Evolutionary conservation across 164 flowering plant species (phyloP).

Genomic region (Kalanchoe fedtschenkoi): DNA sequence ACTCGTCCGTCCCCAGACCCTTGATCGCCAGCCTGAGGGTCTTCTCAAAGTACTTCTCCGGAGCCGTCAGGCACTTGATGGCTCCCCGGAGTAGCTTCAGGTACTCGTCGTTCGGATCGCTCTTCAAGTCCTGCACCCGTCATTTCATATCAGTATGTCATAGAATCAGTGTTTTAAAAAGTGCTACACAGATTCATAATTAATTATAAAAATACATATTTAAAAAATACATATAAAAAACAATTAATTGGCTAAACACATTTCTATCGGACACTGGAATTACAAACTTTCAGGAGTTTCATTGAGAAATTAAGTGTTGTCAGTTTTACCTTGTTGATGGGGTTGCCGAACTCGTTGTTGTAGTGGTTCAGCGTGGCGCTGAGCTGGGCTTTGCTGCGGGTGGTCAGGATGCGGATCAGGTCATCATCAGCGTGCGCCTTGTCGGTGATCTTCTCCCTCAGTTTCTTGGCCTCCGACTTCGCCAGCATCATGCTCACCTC

Average conservation of each 20-base stretch:
- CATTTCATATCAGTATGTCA: no score
- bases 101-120: conserved; percentile 40
- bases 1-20: conserved; percentile 52
- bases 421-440: conserved; percentile 54
- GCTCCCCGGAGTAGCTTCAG: conserved; percentile 29
- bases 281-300: no score
- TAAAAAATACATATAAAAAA: not conserved
- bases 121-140: conserved; percentile 39
- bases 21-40: conserved; percentile 39
- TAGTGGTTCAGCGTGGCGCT: conserved; percentile 66
- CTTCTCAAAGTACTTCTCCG: conserved; percentile 55
- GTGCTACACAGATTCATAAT: no score
- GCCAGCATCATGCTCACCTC: conserved; percentile 58
- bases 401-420: conserved; percentile 53
- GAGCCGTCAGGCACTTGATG: conserved; percentile 37
- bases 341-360: conserved; percentile 42
- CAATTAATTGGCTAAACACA: no score
- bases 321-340: conserved; percentile 63
- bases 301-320: not conserved
- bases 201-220: no score
- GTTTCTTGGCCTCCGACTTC: conserved; percentile 58
- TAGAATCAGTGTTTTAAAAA: no score
- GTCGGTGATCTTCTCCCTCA: conserved; percentile 42
- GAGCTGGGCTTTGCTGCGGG: conserved; percentile 78
- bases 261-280: no score